Evolutionary conservation across 2,329 filamentous ascomycete species (phyloP).

Genomic region (Hypoxylon sp.): DNA sequence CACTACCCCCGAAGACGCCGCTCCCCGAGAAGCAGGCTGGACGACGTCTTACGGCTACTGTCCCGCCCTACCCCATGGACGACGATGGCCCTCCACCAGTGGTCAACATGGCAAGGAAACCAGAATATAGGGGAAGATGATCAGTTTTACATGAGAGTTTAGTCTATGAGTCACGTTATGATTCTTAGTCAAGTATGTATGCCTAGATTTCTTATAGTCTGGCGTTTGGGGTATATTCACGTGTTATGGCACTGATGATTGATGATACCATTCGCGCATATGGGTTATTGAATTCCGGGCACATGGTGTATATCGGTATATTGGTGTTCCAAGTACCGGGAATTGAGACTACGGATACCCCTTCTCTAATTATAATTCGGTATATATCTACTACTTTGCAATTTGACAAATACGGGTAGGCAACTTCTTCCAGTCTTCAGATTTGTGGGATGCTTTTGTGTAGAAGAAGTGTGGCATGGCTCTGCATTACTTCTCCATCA

Average conservation of each 20-base stretch:
- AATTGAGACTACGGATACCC: constrained; percentile 43
- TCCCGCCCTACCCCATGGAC: constrained; percentile 83
- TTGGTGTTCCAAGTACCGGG: constrained; percentile 17
- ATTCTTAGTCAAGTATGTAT: neutral
- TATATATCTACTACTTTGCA: constrained; percentile 13
- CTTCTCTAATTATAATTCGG: constrained; percentile 27
- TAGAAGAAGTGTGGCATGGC: neutral
- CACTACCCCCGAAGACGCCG: constrained; percentile 83
- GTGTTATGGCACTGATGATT: constrained; percentile 32
- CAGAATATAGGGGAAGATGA: constrained; percentile 74
- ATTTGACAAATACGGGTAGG: constrained; percentile 2
- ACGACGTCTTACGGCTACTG: constrained; percentile 51
- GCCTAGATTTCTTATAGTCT: constrained; percentile 9
- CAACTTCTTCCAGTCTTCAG: neutral
- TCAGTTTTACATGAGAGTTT: constrained; percentile 2
- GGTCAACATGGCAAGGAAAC: constrained; percentile 90
- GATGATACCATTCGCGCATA: constrained; percentile 44
- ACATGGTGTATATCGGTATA: constrained; percentile 20
- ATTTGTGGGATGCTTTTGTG: constrained; percentile 11
- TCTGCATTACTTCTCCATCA: neutral
- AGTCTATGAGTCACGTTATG: neutral
- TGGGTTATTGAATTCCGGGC: constrained; percentile 7
- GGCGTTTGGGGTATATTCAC: constrained; percentile 31
- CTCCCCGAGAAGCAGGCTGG: constrained; percentile 67
- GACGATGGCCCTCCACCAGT: constrained; percentile 84